These are phyloP conservation scores for Astrocystis sublimbata DNA, from an alignment of 495 filamentous ascomycete genomes.

Conservation along the genomic window DNA sequence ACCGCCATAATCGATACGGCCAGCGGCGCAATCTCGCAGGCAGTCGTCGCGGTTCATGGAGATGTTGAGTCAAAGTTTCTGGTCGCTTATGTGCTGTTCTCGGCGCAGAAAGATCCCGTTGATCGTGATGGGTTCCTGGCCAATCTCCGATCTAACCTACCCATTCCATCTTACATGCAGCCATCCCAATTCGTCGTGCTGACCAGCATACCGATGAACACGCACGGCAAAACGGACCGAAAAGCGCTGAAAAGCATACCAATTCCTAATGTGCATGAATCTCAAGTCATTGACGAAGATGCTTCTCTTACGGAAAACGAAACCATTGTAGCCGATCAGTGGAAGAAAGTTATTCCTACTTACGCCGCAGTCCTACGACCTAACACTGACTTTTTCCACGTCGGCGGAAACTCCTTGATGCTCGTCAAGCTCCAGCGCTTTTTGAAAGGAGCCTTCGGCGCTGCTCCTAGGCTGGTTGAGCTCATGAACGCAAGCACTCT, in stretches of 20 bases:
- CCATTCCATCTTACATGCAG: constrained; percentile 19
- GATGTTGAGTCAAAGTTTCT: not conserved
- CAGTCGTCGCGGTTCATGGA: constrained; percentile 28
- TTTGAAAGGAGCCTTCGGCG: not conserved
- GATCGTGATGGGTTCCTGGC: not conserved
- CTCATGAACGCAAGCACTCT: not conserved
- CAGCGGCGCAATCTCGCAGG: constrained; percentile 31
- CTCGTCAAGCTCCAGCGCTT: constrained; percentile 29
- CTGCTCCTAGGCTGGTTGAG: not conserved
- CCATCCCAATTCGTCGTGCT: constrained; percentile 3
- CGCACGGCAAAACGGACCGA: constrained; percentile 8
- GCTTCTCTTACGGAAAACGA: not conserved
- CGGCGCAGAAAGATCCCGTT: not conserved
- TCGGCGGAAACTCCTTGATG: constrained; percentile 38
- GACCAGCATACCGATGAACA: not conserved
- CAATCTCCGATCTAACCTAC: not conserved
- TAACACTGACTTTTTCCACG: constrained; percentile 34
- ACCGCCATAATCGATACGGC: constrained; percentile 26
- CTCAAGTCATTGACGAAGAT: not conserved
- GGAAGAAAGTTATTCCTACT: not conserved
- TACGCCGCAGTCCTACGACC: not conserved
- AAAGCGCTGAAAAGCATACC: not conserved
- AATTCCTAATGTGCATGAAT: not conserved
- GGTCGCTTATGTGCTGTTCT: constrained; percentile 26
- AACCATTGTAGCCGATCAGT: not conserved